Conservation (phyloP, 192 early-diverging fungal genomes). For the Diversispora epigaea region DNA sequence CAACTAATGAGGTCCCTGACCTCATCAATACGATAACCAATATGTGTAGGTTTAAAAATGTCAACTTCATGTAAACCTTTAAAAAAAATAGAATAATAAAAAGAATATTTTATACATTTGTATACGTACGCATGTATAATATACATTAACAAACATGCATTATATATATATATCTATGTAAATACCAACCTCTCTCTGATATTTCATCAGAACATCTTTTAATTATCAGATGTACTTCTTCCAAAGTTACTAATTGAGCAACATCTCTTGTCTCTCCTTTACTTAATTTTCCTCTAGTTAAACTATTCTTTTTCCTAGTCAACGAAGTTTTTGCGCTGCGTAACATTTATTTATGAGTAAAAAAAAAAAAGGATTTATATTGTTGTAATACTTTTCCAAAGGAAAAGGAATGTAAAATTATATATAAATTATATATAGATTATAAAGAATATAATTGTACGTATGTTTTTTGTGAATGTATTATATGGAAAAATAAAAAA, state of each 20-base stretch:
- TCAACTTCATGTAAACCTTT: constrained; percentile 24
- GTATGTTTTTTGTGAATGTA: too few relatives aligned
- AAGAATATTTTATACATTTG: neutral
- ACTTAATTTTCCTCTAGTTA: neutral
- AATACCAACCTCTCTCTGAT: constrained; percentile 4
- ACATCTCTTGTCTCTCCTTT: neutral
- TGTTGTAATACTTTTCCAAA: too few relatives aligned
- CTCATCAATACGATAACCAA: constrained; percentile 26
- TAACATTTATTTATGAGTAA: neutral
- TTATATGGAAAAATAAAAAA: too few relatives aligned
- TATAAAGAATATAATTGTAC: too few relatives aligned
- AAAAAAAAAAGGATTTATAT: too few relatives aligned
- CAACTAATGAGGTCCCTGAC: constrained; percentile 11
- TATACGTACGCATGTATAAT: neutral
- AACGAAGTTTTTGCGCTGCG: constrained; percentile 3
- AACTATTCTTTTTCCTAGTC: neutral
- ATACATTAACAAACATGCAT: neutral
- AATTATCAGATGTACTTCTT: constrained; percentile 24
- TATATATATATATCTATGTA: neutral
- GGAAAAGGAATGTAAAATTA: too few relatives aligned
- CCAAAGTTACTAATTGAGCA: constrained; percentile 17
- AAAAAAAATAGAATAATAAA: neutral
- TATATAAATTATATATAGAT: too few relatives aligned
- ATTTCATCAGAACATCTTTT: constrained; percentile 27
- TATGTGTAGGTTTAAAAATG: constrained; percentile 29